Base-by-base conservation (phyloP, 2,329 filamentous ascomycete genomes). In the Pezicula neosporulosa region DNA sequence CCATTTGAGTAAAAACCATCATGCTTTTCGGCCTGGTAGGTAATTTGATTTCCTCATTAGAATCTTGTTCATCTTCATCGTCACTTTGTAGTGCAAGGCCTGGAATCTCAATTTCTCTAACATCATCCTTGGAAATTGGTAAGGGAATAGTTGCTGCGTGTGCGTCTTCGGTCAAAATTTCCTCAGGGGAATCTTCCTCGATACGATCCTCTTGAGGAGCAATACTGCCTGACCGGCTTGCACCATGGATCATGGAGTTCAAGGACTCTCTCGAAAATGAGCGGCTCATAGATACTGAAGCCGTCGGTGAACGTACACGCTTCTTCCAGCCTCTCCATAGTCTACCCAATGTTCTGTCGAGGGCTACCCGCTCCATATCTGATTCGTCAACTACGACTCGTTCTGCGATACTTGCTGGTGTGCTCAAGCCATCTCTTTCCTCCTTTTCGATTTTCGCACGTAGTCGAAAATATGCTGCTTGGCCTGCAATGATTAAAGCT, bases 261-360 rank as follows among this genome's bases (percentile, higher is more conserved):
- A 70, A 60, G 1, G 77, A 76, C 44, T 75, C 74, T 43, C 73
- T 70, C 1, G 81, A 79, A 53, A 74, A 77, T 2, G 79, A 73
- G 24, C 77, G 72, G 52, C 55, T 50, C 35, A 74, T 69, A 44
- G 75, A 71, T 45, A 73, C 66, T 37, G 78, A 75, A 33, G 73
- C 69, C 33, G 66, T 67, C 0, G 82, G 81, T 6, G 78, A 77
- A 52, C 89, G 82, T 60, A 89, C 78, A 56, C 87, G 83, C 73
- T 96, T 96, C 72, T 94, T 90, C 94, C 94, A 99, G 24, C 89
- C 88, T 61, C 94, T 83, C 94, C 94, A 99, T 41, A 97, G 76
- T 45, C 92, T 80, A 18, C 94, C 94, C 1, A 99, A 75, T 2
- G 90, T 92, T 51, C 91, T 82, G 65, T 96, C 95, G 54, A 97